These are phyloP conservation scores for Fusarium setosum DNA, from an alignment of 2,329 filamentous ascomycete species.

Conservation along the genomic window DNA sequence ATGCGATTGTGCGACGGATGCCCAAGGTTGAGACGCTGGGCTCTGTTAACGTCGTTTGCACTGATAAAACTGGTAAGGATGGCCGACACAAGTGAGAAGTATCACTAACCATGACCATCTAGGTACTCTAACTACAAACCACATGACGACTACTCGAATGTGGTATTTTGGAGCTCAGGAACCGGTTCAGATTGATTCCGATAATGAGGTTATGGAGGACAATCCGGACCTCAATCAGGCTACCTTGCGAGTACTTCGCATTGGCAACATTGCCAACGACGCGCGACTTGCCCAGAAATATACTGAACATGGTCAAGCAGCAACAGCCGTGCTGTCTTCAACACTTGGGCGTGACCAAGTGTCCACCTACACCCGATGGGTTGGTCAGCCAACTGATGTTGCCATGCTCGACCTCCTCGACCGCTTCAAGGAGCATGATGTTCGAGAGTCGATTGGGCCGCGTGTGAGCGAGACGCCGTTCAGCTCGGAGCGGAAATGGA, in stretches of 20 bases:
- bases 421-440: slow-evolving; percentile 89
- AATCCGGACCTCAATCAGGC: slow-evolving; percentile 73
- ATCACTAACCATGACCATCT: slow-evolving; percentile 27
- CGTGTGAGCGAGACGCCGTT: slow-evolving; percentile 91
- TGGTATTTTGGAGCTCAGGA: slow-evolving; percentile 85
- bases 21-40: slow-evolving; percentile 97
- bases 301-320: slow-evolving; percentile 76
- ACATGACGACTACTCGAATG: slow-evolving; percentile 97
- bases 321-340: slow-evolving; percentile 83
- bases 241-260: slow-evolving; percentile 83
- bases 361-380: slow-evolving; percentile 84
- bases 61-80: slow-evolving; percentile 86
- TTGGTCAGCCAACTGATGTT: slow-evolving; percentile 96
- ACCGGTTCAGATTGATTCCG: slow-evolving; percentile 64
- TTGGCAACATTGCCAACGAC: slow-evolving; percentile 98
- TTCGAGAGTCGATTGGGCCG: slow-evolving; percentile 85
- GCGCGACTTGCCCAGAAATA: slow-evolving; percentile 80
- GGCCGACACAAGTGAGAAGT: background rate
- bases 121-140: slow-evolving; percentile 95
- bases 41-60: slow-evolving; percentile 99
- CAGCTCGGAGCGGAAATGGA: slow-evolving; percentile 98
- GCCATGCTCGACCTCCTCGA: slow-evolving; percentile 96
- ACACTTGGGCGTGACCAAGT: slow-evolving; percentile 73
- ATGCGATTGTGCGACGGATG: slow-evolving; percentile 94
- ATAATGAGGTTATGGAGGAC: slow-evolving; percentile 64